phyloP scores from a whole-genome alignment of 2,329 filamentous ascomycete genomes.

The Fusarium dlaminii region DNA sequence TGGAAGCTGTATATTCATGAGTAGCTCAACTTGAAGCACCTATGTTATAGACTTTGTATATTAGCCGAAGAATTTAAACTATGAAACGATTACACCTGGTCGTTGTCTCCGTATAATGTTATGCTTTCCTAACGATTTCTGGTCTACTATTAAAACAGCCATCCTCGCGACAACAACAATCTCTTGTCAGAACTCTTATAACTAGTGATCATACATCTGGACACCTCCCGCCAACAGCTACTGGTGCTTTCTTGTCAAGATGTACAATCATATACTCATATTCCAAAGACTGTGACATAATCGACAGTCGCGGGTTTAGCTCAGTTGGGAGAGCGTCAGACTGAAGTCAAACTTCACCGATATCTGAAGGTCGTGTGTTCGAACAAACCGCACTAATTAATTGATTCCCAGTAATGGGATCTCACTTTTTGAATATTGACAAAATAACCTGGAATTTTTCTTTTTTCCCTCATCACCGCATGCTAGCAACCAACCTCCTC shows the following conservation, averaged over 20 bases:
- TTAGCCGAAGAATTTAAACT: not conserved
- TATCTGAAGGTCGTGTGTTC: slow-evolving; percentile 32
- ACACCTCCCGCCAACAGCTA: too few species aligned
- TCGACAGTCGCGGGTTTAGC: slow-evolving; percentile 15
- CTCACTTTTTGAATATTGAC: not conserved
- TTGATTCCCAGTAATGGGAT: rapidly evolving
- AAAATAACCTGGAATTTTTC: not conserved
- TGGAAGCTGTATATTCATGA: not conserved
- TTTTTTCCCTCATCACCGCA: not conserved
- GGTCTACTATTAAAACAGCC: not conserved
- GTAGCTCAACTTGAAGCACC: too few species aligned
- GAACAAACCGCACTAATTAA: slow-evolving; percentile 12
- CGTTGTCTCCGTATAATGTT: too few species aligned
- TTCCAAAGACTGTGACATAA: rapidly evolving
- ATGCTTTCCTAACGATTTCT: not conserved
- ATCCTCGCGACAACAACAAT: not conserved
- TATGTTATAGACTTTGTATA: not conserved
- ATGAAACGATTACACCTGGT: not conserved
- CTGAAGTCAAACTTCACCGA: slow-evolving; percentile 24
- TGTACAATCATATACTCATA: rapidly evolving
- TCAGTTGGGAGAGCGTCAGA: slow-evolving; percentile 34
- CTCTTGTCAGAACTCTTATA: not conserved
- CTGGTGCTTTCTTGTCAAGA: rapidly evolving
- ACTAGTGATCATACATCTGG: not conserved
- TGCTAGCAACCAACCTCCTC: too few species aligned